These are phyloP conservation scores for Lablab purpureus DNA, from an alignment of 306 rosid species.

Conservation along the genomic window DNA sequence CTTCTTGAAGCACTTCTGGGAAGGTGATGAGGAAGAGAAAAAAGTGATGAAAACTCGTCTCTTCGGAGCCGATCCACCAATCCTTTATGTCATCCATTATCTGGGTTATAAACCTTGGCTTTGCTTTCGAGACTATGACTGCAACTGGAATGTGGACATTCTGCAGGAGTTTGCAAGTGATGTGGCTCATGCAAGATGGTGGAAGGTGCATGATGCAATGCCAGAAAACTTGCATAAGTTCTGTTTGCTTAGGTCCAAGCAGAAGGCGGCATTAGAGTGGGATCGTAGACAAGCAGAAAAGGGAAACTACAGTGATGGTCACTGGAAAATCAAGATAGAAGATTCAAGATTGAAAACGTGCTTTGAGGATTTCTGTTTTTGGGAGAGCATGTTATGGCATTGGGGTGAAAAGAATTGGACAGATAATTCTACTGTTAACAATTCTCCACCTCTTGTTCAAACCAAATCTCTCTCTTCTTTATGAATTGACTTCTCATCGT, in stretches of 20 bases:
- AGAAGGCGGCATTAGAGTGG: constrained; percentile 87
- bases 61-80: constrained; percentile 79
- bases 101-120: constrained; percentile 87
- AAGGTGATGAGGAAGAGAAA: constrained; percentile 76
- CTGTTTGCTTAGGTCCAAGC: constrained; percentile 83
- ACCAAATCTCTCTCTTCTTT: constrained; percentile 53
- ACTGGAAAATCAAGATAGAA: constrained; percentile 80
- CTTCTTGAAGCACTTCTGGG: constrained; percentile 94
- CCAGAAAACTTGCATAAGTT: constrained; percentile 69
- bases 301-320: constrained; percentile 78
- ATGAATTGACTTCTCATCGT: constrained; percentile 40
- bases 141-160: constrained; percentile 87
- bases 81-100: constrained; percentile 84
- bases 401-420: constrained; percentile 88
- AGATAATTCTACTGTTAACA: constrained; percentile 61
- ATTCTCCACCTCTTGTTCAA: constrained; percentile 46
- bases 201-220: constrained; percentile 92
- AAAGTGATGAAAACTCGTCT: constrained; percentile 72
- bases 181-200: constrained; percentile 83
- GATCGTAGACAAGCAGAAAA: constrained; percentile 84
- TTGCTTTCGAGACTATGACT: constrained; percentile 90
- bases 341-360: constrained; percentile 71
- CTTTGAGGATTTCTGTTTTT: constrained; percentile 79
- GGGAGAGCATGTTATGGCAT: constrained; percentile 92
- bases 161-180: constrained; percentile 82